Evolutionary conservation across 140 eudicot genomes (phyloP), one percentile per base, ranked within the genome.

Genomic region (Ambrosia hybrid): DNA sequence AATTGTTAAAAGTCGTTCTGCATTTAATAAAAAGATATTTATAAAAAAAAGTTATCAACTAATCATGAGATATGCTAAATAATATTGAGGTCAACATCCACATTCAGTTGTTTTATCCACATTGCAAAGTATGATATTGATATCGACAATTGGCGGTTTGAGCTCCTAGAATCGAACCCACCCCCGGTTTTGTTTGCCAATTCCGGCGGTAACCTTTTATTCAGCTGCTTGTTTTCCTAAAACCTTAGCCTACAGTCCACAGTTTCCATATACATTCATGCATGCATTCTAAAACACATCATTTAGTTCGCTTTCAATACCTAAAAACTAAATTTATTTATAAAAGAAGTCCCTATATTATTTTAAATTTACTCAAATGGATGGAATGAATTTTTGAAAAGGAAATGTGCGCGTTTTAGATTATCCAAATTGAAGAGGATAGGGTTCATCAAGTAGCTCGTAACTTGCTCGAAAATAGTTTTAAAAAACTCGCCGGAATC

Each of bases 171-270:
- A 65, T 72, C 69, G 68, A 78, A 65, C 69, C 78, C 46, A 78
- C 78, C 86, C 83, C 52, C 68, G 52, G 80, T 78, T 82, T 82
- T 48, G 51, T 62, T 65, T n/a, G 3, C 70, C 10, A 13, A 65
- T 9, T 49, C 68, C 4, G 68, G 76, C 69, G 78, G 79, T 82
- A 14, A 60, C 36, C 72, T 39, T 9, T 58, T 2, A 10, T 52
- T 21, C 56, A 78, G 83, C 86, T 83, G 80, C 75, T 73, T 26
- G 86, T 82, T 82, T 82, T 70, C 72, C 52, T 48, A 17, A 79
- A 73, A 79, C 82, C 83, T 79, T 67, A 10, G 56, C 14, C 76
- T 65, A 51, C 62, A 64, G 83, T 78, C 80, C 76, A 76, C 83
- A 37, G 86, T 82, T 78, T 82, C 79, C 74, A 63, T 2, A n/a